Conservation (phyloP, 2,329 filamentous ascomycete species). For the Paramyrothecium sp. region DNA sequence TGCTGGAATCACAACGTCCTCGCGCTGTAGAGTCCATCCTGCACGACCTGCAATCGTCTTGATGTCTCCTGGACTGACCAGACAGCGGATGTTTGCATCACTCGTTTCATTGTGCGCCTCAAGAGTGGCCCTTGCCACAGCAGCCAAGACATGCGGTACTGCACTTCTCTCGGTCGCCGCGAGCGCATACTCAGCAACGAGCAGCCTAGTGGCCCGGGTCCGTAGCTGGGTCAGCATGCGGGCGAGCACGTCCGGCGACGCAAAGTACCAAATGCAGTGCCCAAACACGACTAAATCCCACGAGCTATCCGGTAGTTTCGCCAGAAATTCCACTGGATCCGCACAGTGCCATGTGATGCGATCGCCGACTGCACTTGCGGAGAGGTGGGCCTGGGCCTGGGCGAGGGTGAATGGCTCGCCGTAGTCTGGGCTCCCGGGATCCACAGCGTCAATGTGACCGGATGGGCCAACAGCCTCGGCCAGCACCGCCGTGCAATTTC, state of each 20-base stretch:
- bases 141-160: constrained; percentile 50
- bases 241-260: constrained; percentile 25
- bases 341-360: constrained; percentile 42
- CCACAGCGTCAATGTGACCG: constrained; percentile 48
- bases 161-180: constrained; percentile 34
- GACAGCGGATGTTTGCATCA: constrained; percentile 44
- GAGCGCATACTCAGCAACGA: constrained; percentile 25
- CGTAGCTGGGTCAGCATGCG: constrained; percentile 17
- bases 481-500: constrained; percentile 53
- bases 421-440: constrained; percentile 50
- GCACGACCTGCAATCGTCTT: constrained; percentile 27
- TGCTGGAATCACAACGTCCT: constrained; percentile 32
- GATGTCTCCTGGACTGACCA: constrained; percentile 40
- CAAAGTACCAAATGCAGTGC: constrained; percentile 56
- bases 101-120: constrained; percentile 38
- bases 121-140: constrained; percentile 39
- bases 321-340: constrained; percentile 30
- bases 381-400: constrained; percentile 46
- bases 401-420: constrained; percentile 47
- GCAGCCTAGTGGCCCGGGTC: constrained; percentile 14
- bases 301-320: constrained; percentile 11
- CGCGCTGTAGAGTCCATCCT: constrained; percentile 35
- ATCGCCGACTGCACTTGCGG: constrained; percentile 32
- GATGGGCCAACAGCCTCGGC: constrained; percentile 42
- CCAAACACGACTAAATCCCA: constrained; percentile 47